These are phyloP conservation scores for Serendipita vermifera DNA, from an alignment of 768 basidiomycete genomes.

Conservation along the genomic window DNA sequence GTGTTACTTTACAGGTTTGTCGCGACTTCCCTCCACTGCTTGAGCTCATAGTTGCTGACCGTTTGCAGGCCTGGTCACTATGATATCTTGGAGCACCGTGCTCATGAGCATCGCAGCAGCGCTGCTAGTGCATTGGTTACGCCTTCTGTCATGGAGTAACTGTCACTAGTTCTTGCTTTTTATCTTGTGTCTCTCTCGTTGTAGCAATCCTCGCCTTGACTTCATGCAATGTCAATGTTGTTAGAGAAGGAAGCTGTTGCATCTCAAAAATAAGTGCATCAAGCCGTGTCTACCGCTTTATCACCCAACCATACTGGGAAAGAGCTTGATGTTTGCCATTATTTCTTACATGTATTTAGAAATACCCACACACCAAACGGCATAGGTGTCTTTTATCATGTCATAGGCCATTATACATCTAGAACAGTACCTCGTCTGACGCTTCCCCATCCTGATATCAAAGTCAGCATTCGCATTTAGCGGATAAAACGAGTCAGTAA, in stretches of 20 bases:
- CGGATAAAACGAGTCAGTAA: not conserved
- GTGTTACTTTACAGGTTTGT: conserved; percentile 63
- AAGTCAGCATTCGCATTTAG: not conserved
- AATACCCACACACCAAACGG: too few relatives aligned
- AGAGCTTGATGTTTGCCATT: too few relatives aligned
- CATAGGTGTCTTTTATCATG: too few relatives aligned
- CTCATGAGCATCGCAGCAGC: not conserved
- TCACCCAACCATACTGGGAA: too few relatives aligned
- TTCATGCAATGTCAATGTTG: too few relatives aligned
- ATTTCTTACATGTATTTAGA: too few relatives aligned
- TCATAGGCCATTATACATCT: conserved; percentile 35
- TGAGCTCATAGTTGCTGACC: not conserved
- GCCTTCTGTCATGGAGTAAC: not conserved
- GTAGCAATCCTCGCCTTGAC: too few relatives aligned
- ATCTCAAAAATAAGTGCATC: too few relatives aligned
- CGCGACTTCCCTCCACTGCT: conserved; percentile 1
- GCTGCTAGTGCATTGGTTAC: conserved; percentile 4
- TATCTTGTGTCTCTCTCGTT: too few relatives aligned
- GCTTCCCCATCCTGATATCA: conserved; percentile 48
- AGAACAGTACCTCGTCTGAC: conserved; percentile 74
- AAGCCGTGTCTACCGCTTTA: too few relatives aligned
- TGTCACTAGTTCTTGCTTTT: too few relatives aligned
- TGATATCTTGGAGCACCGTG: conserved; percentile 45
- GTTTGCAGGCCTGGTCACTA: conserved; percentile 71
- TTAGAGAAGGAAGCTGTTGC: too few relatives aligned